Base-by-base conservation (phyloP, 371 early-diverging fungal species). In the Fennellomyces sp. region DNA sequence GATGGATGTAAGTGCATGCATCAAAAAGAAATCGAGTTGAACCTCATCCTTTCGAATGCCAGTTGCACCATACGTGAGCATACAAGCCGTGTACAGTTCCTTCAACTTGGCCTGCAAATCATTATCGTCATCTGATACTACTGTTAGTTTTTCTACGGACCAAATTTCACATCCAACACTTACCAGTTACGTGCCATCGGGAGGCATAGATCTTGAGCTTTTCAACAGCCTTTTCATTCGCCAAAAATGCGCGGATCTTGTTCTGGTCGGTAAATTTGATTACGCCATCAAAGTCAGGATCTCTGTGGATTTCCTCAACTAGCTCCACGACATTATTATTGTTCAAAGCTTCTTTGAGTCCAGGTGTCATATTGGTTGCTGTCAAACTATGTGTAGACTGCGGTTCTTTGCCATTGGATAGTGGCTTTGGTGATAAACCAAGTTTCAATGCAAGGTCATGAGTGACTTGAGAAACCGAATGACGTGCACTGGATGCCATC, bases 1-100 rank as follows among this genome's bases (percentile, higher is more conserved):
- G 4, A 70, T 61, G 5, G 85, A 82, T 0, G 86, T 86, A 45
- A 86, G 45, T 12, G 75, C 71, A 52, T 87, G 87, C 78, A 85
- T 79, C 36, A 79, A 58, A 52, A 80, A 76, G 62, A 82, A 82
- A 48, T 80, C 80, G 15, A 75, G 53, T 28, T 68, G 65, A 36
- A 64, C 52, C 13, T 58, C 67, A 54, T 68, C 61, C 39, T 66
- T 57, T 8, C 71, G 69, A 25, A 77, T 59, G 33, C 67, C 80
- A 2, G 70, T 52, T 4, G 72, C 68, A 28, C 74, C 81, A 12
- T 66, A 56, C 17, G 53, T 58, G 13, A 76, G 19, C 23, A 63
- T 27, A 19, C 50, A 45, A 2, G 71, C 61, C 23, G 60, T 63
- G 53, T 71, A 69, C 0, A 79, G 59, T 8, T 83, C 80, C 21